Evolutionary conservation across 176 grass and related monocot genomes (phyloP).

Genomic region (Rhynchospora breviuscula): DNA sequence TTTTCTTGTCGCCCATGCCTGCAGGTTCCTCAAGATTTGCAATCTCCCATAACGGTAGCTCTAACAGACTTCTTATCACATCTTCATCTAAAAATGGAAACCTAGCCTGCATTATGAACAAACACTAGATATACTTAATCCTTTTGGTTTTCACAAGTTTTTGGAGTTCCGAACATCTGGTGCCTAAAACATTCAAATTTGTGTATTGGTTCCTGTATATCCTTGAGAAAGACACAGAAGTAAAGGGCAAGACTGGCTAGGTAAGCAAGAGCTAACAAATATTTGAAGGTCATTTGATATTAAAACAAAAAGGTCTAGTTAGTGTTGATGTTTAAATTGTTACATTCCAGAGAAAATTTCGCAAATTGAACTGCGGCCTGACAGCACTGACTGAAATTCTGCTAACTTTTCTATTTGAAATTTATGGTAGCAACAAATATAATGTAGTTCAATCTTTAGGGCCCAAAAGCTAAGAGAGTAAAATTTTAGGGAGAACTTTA

Average conservation of each 20-base stretch:
- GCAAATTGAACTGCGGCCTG: background rate
- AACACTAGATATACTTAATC: background rate
- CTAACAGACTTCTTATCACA: conserved; percentile 64
- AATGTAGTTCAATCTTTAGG: background rate
- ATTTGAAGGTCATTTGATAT: background rate
- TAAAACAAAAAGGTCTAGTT: background rate
- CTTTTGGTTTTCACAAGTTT: background rate
- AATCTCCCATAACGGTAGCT: conserved; percentile 82
- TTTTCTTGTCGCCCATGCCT: conserved; percentile 89
- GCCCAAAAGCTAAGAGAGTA: background rate
- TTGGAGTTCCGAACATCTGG: background rate
- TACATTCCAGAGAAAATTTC: background rate
- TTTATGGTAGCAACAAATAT: background rate
- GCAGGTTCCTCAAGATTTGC: conserved; percentile 66
- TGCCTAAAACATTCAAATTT: background rate
- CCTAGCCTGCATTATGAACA: conserved; percentile 40
- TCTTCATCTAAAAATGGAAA: conserved; percentile 94
- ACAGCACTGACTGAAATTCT: background rate
- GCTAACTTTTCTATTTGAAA: background rate
- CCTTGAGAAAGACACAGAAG: background rate
- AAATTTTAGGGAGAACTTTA: too few relatives aligned
- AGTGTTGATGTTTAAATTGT: background rate
- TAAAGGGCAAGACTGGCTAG: background rate
- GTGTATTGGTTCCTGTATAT: background rate
- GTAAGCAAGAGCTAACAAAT: background rate